Conservation (phyloP, 331 rosid genomes). For the Malus hybrid region DNA sequence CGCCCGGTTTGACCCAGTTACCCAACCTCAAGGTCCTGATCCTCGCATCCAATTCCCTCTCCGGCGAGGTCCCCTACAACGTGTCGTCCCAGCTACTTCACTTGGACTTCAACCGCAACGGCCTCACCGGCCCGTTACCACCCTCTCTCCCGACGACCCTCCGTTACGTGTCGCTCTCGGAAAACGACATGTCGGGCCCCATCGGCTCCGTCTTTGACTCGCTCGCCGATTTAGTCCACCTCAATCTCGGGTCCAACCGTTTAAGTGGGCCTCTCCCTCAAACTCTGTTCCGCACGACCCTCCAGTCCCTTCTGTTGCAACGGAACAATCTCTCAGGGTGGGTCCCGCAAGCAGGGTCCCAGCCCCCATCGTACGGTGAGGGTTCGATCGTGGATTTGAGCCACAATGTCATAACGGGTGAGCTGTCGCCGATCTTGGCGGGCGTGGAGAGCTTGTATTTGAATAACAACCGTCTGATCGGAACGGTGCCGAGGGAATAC, state of each 20-base stretch:
- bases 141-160: conserved; percentile 40
- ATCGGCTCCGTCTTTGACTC: conserved; percentile 34
- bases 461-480: conserved; percentile 57
- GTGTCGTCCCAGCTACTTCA: conserved; percentile 50
- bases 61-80: conserved; percentile 24
- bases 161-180: conserved; percentile 57
- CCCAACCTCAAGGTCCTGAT: conserved; percentile 46
- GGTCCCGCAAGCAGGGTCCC: conserved; percentile 21
- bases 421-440: conserved; percentile 33
- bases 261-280: conserved; percentile 57
- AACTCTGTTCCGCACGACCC: conserved; percentile 36
- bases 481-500: conserved; percentile 54
- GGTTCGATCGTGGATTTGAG: conserved; percentile 65
- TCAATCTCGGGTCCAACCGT: conserved; percentile 55
- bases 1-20: conserved; percentile 31
- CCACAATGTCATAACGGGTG: conserved; percentile 46
- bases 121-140: conserved; percentile 39
- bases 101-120: conserved; percentile 44
- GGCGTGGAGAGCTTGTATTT: conserved; percentile 59
- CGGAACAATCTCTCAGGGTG: conserved; percentile 66
- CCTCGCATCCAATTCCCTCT: conserved; percentile 44
- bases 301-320: conserved; percentile 46
- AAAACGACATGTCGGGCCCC: conserved; percentile 51
- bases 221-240: conserved; percentile 39
- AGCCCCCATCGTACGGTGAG: conserved; percentile 28